Evolutionary conservation across 2,329 filamentous ascomycete species (phyloP).

Genomic region (Fusarium begoniae): DNA sequence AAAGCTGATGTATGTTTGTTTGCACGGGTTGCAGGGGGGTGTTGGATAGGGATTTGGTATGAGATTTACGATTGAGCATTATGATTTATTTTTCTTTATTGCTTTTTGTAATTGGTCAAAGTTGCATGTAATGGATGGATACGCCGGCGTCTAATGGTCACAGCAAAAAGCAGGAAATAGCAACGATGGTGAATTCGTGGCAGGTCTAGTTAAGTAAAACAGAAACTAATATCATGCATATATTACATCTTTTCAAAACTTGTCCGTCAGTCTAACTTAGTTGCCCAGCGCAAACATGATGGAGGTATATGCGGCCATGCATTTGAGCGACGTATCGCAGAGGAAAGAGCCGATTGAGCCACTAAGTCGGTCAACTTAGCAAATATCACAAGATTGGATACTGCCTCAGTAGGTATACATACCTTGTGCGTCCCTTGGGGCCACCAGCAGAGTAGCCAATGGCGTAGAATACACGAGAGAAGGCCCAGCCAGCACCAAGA

Average conservation of each 20-base stretch:
- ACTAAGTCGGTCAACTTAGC: constrained; percentile 39
- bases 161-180: constrained; percentile 20
- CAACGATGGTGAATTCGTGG: constrained; percentile 19
- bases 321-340: constrained; percentile 51
- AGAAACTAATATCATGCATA: constrained; percentile 18
- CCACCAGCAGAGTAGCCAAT: constrained; percentile 62
- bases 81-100: constrained; percentile 12
- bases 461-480: constrained; percentile 63
- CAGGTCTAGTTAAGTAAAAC: constrained; percentile 8
- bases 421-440: constrained; percentile 56
- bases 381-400: neutral
- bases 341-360: constrained; percentile 50
- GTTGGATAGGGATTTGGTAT: constrained; percentile 10
- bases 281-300: constrained; percentile 50
- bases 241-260: neutral
- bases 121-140: constrained; percentile 6
- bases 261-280: constrained; percentile 4
- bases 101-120: neutral
- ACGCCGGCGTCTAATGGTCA: constrained; percentile 30
- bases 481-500: constrained; percentile 63
- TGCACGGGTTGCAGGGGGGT: neutral
- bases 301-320: constrained; percentile 56
- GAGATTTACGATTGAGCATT: constrained; percentile 24
- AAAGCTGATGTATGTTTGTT: constrained; percentile 8
- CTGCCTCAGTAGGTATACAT: constrained; percentile 34